Evolutionary conservation across 352 stramenopile genomes (phyloP), one percentile per base, ranked within the genome.

Genomic region (Pythium guiyangense): DNA sequence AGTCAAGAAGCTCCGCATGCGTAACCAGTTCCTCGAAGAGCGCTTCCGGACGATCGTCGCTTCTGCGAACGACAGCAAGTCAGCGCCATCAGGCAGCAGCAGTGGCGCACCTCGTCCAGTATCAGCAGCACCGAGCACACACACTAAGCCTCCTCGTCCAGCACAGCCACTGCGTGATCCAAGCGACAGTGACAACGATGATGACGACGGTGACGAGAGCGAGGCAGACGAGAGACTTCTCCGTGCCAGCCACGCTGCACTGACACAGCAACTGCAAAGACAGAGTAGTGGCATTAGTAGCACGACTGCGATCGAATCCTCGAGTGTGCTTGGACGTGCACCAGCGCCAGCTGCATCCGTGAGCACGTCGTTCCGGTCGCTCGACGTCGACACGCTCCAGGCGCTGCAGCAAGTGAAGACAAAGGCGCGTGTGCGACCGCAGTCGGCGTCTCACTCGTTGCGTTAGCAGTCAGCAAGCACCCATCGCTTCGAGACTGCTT

Each of bases 1-100:
- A 31, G 58, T 88, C 29, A 76, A 85, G 49, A 69, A 73, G 6
- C 68, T 90, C 9, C 69, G 73, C 8, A 56, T 81, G 60, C 73
- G 79, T 9, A 90, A 88, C 34, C 35, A 69, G 34, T 90, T 77
- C 39, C 62, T 90, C 3, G 79, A 88, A 49, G 73, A 88, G 29
- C 79, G 75, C 0, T 86, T 84, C 42, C 79, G 79, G 20, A 61
- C 62, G 43, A n/a, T 50, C 20, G 44, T 58, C 2, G 37, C 37
- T 1, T 44, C 39, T 44, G 39, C 39, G 2, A 44, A 20, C 39
- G 39, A 20, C 18, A 20, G 12, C 18, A 44, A 44, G 39, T n/a
- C 18, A 44, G 5, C 39, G 18, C 2, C 39, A 12, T 44, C 39
- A 12, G n/a, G 39, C 18, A 20, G 12, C 39, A 44, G 18, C 8